Evolutionary conservation across 2,329 filamentous ascomycete genomes (phyloP), one percentile per base, ranked within the genome.

Genomic region (Penicillium sp.): DNA sequence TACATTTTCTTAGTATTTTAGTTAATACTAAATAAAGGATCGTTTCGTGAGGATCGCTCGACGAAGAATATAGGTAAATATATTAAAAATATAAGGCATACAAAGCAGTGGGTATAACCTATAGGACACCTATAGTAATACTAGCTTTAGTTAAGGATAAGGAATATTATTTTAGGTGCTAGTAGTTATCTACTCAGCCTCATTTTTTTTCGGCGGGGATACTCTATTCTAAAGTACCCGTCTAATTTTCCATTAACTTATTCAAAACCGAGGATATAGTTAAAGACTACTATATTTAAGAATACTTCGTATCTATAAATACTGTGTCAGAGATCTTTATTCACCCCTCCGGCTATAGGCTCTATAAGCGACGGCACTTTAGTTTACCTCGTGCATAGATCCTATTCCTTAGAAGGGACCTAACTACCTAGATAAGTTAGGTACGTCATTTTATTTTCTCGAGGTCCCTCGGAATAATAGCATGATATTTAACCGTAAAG

Each of bases 191-290:
- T 35, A 19, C 50, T 59, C 38, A 35, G 22, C 57, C 57, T 42
- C 13, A 37, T 17, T 54, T 45, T 59, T 53, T 59, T 49, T 59
- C 50, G 10, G 57, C 57, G 19, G 57, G 57, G 57, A 54, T 59
- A 9, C 40, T 59, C 38, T 24, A 54, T 35, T 59, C 47, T 53
- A 37, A 3, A 24, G 47, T 58, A 44, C 56, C 37, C 49, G 44
- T 37, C 38, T 26, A 53, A 22, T 59, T 59, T 54, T 49, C 49
- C 50, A 47, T 54, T 44, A 47, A 59, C 26, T 19, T 40, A 33
- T 44, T 59, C 40, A 45, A 59, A 33, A 26, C 50, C 45, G 40
- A 28, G 22, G 49, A 59, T 59, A 35, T 26, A 24, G 42, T 53
- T 26, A 28, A 35, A 56, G 53, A 56, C 37, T 35, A 56, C 53